A percentile compares a stretch with the other conserved stretches of the same genome.
phyloP scores from a whole-genome alignment of 2,329 filamentous ascomycete species.

The Cladophialophora psammophila region DNA sequence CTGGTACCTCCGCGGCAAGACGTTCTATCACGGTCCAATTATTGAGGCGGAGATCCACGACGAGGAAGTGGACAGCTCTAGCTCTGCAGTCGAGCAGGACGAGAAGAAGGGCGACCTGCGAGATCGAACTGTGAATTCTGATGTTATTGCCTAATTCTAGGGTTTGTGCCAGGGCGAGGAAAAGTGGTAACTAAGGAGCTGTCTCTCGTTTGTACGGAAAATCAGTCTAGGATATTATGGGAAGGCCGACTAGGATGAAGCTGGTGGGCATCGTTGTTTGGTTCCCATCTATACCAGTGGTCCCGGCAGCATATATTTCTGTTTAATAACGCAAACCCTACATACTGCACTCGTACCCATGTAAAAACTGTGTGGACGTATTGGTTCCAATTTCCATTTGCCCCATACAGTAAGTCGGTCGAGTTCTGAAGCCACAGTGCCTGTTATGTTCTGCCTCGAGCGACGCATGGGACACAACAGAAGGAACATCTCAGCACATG shows the following conservation, averaged over 20 bases:
- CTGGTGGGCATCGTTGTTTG: neutral
- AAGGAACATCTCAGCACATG: too few species aligned
- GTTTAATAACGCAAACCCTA: neutral
- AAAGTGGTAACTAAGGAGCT: neutral
- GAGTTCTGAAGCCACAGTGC: too few species aligned
- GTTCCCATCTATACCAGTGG: neutral
- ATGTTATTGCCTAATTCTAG: neutral
- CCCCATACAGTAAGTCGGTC: too few species aligned
- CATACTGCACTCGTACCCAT: neutral
- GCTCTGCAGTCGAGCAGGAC: slow-evolving; percentile 24
- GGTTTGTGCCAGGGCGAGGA: neutral
- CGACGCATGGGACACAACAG: too few species aligned
- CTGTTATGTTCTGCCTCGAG: too few species aligned
- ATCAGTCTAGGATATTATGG: neutral
- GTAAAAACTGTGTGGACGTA: neutral
- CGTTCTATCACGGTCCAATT: slow-evolving; percentile 59
- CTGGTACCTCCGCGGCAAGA: slow-evolving; percentile 56
- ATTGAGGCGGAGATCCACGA: slow-evolving; percentile 43
- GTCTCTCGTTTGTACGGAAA: neutral
- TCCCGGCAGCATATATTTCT: neutral
- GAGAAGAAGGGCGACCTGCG: slow-evolving; percentile 22
- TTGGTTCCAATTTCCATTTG: too few species aligned
- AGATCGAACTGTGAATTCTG: neutral
- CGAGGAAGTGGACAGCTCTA: slow-evolving; percentile 23
- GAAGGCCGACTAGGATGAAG: neutral